Evolutionary conservation across 2,329 filamentous ascomycete genomes (phyloP).

Genomic region (Orbilia quercus): DNA sequence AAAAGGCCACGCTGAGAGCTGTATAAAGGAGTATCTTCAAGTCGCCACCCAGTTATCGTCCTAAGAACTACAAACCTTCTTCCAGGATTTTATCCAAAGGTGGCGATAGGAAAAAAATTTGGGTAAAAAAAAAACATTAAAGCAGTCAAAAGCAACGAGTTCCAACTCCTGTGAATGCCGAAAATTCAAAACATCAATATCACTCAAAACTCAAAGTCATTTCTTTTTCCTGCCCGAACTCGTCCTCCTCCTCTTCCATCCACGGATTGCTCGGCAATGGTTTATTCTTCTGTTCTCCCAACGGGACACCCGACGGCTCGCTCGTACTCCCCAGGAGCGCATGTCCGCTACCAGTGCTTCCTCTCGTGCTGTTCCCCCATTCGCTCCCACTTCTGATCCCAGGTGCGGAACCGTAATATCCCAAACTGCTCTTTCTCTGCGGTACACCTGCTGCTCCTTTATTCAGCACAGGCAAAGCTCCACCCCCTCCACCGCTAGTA

Average conservation of each 20-base stretch:
- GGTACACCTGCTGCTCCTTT: constrained; percentile 32
- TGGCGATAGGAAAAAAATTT: background rate
- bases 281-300: constrained; percentile 16
- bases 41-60: background rate
- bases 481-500: constrained; percentile 36
- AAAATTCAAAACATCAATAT: constrained; percentile 12
- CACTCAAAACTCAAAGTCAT: constrained; percentile 85
- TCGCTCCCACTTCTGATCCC: constrained; percentile 43
- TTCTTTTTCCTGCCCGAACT: constrained; percentile 78
- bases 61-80: background rate
- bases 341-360: constrained; percentile 40
- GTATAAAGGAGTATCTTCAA: background rate
- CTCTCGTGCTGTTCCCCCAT: constrained; percentile 45
- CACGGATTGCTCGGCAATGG: constrained; percentile 71
- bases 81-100: too few relatives aligned
- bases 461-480: constrained; percentile 43
- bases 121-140: background rate
- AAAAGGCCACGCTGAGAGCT: background rate
- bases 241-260: constrained; percentile 75
- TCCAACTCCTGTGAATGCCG: background rate
- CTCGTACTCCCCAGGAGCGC: constrained; percentile 27
- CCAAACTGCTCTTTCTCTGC: constrained; percentile 48
- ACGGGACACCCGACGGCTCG: constrained; percentile 16
- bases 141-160: background rate
- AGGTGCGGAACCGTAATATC: constrained; percentile 31